Evolutionary conservation across 345 rosid genomes (phyloP).

Genomic region (Erodium maritimum): DNA sequence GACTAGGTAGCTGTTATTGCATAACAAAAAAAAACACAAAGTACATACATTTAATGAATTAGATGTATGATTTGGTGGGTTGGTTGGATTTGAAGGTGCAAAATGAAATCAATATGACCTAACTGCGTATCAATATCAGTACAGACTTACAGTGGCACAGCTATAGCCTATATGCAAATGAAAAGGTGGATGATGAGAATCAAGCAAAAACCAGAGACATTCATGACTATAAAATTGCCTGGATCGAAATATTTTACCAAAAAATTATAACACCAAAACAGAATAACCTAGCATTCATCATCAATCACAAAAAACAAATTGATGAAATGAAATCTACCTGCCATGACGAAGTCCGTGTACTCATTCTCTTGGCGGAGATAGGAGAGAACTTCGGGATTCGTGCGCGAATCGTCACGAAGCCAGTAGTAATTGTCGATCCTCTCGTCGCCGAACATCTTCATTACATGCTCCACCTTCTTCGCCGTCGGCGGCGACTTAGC

Average conservation of each 20-base stretch:
- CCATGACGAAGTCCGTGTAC: slow-evolving; percentile 45
- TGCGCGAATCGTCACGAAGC: slow-evolving; percentile 93
- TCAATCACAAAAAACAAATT: neutral
- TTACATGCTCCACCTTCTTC: slow-evolving; percentile 64
- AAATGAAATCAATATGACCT: too few species aligned
- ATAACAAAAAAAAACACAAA: too few species aligned
- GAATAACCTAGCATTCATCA: neutral
- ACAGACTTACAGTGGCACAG: too few species aligned
- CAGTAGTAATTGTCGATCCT: slow-evolving; percentile 80
- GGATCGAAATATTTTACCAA: neutral
- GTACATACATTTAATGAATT: too few species aligned
- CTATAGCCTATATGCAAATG: too few species aligned
- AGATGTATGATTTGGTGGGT: too few species aligned
- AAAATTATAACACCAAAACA: neutral
- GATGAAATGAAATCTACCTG: slow-evolving; percentile 29
- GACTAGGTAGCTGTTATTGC: too few species aligned
- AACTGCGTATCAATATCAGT: too few species aligned
- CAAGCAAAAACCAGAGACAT: too few species aligned
- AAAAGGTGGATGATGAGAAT: too few species aligned
- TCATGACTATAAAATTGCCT: too few species aligned
- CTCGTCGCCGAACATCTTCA: slow-evolving; percentile 74
- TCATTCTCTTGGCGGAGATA: slow-evolving; percentile 58
- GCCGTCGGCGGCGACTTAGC: slow-evolving; percentile 40
- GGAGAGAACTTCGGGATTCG: slow-evolving; percentile 44
- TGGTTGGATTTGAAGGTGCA: too few species aligned